phyloP scores from a whole-genome alignment of 495 filamentous ascomycete species.

The Penicillium ochrochloron region DNA sequence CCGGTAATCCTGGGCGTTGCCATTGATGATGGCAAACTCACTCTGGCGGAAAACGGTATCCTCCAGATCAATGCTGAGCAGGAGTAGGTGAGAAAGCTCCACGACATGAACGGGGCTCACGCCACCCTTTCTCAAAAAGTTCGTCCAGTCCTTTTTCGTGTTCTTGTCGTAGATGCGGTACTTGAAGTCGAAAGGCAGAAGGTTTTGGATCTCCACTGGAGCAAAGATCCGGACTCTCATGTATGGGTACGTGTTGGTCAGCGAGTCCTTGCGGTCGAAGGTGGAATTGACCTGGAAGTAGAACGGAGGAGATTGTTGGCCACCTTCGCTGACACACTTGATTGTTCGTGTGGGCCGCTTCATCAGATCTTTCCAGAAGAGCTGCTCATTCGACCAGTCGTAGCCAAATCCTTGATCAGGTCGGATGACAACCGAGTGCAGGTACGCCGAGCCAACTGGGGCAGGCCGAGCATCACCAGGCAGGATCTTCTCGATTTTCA shows the following conservation, averaged over 20 bases:
- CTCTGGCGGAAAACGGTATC: constrained; percentile 93
- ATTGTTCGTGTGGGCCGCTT: constrained; percentile 81
- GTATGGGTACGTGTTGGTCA: constrained; percentile 85
- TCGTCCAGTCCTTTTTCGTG: constrained; percentile 97
- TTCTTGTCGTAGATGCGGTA: constrained; percentile 98
- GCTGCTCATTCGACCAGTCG: constrained; percentile 83
- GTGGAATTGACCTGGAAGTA: constrained; percentile 93
- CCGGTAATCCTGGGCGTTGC: constrained; percentile 82
- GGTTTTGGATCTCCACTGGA: constrained; percentile 90
- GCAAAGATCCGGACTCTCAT: constrained; percentile 91
- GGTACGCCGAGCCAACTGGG: constrained; percentile 87
- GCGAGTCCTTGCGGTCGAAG: constrained; percentile 78
- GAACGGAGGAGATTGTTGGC: constrained; percentile 78
- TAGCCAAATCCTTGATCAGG: constrained; percentile 98
- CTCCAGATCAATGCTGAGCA: constrained; percentile 93
- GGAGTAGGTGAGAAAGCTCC: constrained; percentile 87
- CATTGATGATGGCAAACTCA: constrained; percentile 96
- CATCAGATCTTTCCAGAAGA: constrained; percentile 92
- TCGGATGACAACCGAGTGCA: constrained; percentile 87
- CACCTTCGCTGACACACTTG: constrained; percentile 82
- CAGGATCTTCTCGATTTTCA: constrained; percentile 97
- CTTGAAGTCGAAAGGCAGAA: constrained; percentile 97
- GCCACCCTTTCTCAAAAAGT: constrained; percentile 93
- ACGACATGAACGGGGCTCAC: constrained; percentile 97
- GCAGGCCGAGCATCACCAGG: constrained; percentile 90